Base-by-base conservation (phyloP, 83 land plant species). In the Picea abies region DNA sequence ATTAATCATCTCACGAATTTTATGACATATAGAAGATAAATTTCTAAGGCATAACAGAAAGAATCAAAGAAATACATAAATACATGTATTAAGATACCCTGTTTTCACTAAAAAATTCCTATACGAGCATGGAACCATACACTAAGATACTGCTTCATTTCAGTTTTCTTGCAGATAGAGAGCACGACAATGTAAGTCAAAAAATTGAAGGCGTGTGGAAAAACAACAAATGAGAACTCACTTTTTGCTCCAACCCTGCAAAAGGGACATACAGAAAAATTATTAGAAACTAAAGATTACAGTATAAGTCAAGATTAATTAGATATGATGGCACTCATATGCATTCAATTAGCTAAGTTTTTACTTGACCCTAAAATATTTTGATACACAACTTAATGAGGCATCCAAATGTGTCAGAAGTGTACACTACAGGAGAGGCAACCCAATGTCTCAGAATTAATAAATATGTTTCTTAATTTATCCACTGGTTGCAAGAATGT, bases 241-340 rank as follows among this genome's bases (percentile, higher is more conserved):
- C 97, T 88, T 93, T 83, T 95, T 95, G 87, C 87, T 95, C 97
- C 97, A 95, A 65, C 97, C 97, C 97, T 95, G 97, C 82, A 85
- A 89, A 73, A 84, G 12, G 39, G 44, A 20, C 22, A 60, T 8
- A 60, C 37, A 79, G 7, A 16, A 80, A 65, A 81, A 83, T 14
- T 16, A 0, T 29, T 66, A 47, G 26, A 35, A 80, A 62, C 23
- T 41, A 37, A 70, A 61, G 14, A 25, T 68, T 68, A 68, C 39
- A 41, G 77, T 47, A 47, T 73, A 5, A 44, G 22, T 20, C 58
- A 47, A 12, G 60, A 56, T 56, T 12, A 37, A 73, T 41, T 73
- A 73, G 5, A 73, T 23, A 44, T 73, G 47, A 70, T 73, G 23
- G 14, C 15, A 73, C 47, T 22, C 56, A 22, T 19, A 47, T n/a